Conservation (phyloP, 2,329 filamentous ascomycete species). For the Zalaria obscura region DNA sequence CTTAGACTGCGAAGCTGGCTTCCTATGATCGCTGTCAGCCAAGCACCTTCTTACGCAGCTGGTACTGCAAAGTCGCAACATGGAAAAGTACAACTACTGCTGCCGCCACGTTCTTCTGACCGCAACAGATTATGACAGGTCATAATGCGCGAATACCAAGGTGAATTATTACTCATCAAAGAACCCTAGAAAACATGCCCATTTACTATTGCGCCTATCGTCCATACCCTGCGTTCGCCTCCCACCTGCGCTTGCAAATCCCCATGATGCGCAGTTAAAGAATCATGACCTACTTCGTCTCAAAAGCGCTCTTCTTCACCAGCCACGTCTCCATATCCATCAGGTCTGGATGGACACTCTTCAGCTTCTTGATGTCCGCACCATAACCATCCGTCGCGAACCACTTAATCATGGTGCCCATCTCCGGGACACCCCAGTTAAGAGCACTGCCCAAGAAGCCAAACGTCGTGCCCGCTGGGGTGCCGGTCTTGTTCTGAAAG, state of each 20-base stretch:
- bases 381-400: constrained; percentile 35
- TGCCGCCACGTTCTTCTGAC: no score
- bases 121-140: no score
- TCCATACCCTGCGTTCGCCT: no score
- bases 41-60: no score
- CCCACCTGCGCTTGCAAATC: background rate
- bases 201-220: no score
- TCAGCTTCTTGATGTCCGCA: constrained; percentile 31
- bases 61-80: no score
- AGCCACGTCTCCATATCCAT: constrained; percentile 19
- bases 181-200: no score
- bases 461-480: constrained; percentile 29
- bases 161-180: no score
- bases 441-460: constrained; percentile 27
- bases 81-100: no score
- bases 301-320: constrained; percentile 15
- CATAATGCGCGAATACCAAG: no score
- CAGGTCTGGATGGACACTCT: constrained; percentile 29
- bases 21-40: no score
- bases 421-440: constrained; percentile 26
- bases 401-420: constrained; percentile 25
- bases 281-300: constrained; percentile 5
- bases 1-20: no score
- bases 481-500: constrained; percentile 33
- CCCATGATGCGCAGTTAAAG: background rate